Percentiles rank a stretch among this genome's conserved stretches.
Conservation (phyloP, 2,329 filamentous ascomycete species). For the Cladophialophora chaetospira region DNA sequence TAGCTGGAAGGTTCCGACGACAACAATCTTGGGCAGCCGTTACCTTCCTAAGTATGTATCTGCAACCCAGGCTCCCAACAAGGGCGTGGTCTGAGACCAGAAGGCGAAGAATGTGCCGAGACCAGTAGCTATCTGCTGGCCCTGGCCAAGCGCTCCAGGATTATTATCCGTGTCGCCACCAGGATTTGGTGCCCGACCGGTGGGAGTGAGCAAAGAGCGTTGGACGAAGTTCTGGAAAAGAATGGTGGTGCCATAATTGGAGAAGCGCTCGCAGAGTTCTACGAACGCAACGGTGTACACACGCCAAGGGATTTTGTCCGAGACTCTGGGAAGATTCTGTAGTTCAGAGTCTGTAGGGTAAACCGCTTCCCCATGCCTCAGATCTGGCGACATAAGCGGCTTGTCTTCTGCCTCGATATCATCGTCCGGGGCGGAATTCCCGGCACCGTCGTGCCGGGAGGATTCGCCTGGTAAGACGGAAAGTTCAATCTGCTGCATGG, state of each 20-base stretch:
- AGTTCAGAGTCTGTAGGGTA: conserved; percentile 41
- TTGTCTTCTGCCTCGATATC: conserved; percentile 5
- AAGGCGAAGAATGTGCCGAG: conserved; percentile 61
- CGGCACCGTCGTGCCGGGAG: not conserved
- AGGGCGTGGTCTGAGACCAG: conserved; percentile 47
- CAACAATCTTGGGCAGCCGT: not conserved
- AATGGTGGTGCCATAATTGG: conserved; percentile 71
- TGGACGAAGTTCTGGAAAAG: conserved; percentile 68
- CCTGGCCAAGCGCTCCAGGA: conserved; percentile 58
- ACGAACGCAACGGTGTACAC: conserved; percentile 72
- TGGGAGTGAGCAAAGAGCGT: conserved; percentile 54
- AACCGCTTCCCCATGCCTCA: conserved; percentile 20
- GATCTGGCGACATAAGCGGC: not conserved
- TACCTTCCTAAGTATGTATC: conserved; percentile 42
- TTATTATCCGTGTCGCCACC: conserved; percentile 48
- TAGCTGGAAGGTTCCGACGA: not conserved
- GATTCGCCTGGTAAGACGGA: not conserved
- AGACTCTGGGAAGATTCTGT: conserved; percentile 39
- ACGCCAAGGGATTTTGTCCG: conserved; percentile 63
- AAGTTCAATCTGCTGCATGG: conserved; percentile 4
- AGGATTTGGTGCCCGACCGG: conserved; percentile 47
- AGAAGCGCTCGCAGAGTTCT: conserved; percentile 75
- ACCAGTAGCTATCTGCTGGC: conserved; percentile 57
- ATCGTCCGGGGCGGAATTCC: not conserved
- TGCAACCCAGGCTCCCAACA: conserved; percentile 41